Evolutionary conservation across 495 filamentous ascomycete genomes (phyloP).

Genomic region (Beverwykella pulmonaria): DNA sequence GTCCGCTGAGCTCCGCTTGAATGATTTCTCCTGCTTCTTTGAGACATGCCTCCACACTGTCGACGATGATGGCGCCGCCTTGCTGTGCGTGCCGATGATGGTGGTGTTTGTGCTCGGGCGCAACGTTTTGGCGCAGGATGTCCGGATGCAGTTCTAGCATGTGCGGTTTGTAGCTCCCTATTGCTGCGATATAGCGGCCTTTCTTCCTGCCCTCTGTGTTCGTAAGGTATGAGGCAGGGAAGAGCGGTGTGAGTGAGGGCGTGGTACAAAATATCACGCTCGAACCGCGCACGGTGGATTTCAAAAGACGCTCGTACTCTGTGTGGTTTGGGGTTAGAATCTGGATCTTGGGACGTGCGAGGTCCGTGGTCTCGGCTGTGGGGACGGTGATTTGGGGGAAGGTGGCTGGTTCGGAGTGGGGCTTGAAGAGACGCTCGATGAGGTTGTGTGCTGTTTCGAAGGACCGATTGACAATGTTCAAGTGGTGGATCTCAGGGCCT

Average conservation of each 20-base stretch:
- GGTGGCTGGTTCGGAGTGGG: slow-evolving; percentile 1
- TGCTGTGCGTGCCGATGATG: slow-evolving; percentile 71
- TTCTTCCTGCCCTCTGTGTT: slow-evolving; percentile 69
- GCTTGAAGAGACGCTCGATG: slow-evolving; percentile 60
- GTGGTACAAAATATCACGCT: slow-evolving; percentile 84
- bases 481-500: slow-evolving; percentile 68
- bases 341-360: slow-evolving; percentile 61
- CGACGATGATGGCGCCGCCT: slow-evolving; percentile 80
- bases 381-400: slow-evolving; percentile 14
- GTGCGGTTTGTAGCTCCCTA: slow-evolving; percentile 80
- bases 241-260: slow-evolving; percentile 62
- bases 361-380: slow-evolving; percentile 7
- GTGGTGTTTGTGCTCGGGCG: slow-evolving; percentile 56
- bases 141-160: slow-evolving; percentile 86
- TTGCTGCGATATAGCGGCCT: slow-evolving; percentile 74
- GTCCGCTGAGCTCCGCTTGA: slow-evolving; percentile 68
- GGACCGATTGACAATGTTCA: slow-evolving; percentile 78
- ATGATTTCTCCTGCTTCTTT: slow-evolving; percentile 89
- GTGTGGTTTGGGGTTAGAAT: slow-evolving; percentile 70
- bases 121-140: slow-evolving; percentile 70
- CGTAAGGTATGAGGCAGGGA: slow-evolving; percentile 66
- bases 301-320: slow-evolving; percentile 69
- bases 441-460: slow-evolving; percentile 62
- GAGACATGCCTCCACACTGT: slow-evolving; percentile 75
- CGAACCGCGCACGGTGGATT: slow-evolving; percentile 65